A percentile compares a stretch with the other conserved stretches of the same genome.
phyloP scores from a whole-genome alignment of 2,329 filamentous ascomycete genomes.

The Ceratocystis alfenasii region DNA sequence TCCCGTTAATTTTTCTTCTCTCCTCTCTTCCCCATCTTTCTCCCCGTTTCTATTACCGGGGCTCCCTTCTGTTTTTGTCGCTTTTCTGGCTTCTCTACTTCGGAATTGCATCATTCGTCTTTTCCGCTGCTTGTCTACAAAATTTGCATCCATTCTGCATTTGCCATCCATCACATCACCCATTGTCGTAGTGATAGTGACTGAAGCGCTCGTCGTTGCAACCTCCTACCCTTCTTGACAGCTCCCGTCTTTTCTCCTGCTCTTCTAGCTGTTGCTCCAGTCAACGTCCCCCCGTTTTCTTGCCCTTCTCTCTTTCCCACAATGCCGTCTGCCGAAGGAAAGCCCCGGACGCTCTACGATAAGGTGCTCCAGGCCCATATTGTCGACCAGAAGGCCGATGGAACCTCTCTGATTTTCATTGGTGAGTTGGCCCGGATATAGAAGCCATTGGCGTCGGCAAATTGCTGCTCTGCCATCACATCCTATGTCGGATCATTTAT shows the following conservation, averaged over 20 bases:
- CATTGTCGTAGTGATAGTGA: background rate
- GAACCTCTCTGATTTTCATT: constrained; percentile 86
- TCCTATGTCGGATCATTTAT: background rate
- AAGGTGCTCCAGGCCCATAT: constrained; percentile 94
- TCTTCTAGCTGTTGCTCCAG: constrained; percentile 11
- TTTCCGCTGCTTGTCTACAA: no score
- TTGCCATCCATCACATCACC: background rate
- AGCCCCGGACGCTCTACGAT: constrained; percentile 83
- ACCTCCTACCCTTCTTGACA: no score
- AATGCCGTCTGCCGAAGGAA: constrained; percentile 64
- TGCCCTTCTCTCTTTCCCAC: constrained; percentile 30
- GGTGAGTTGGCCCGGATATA: constrained; percentile 42
- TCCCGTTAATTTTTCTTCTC: constrained; percentile 8
- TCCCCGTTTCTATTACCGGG: constrained; percentile 14
- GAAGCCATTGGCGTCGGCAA: background rate
- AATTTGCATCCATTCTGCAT: background rate
- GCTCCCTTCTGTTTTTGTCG: background rate
- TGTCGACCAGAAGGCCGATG: constrained; percentile 89
- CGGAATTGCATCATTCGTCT: background rate
- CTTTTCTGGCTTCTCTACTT: background rate
- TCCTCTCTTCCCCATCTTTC: constrained; percentile 8
- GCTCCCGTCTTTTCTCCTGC: no score
- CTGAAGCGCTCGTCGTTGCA: no score
- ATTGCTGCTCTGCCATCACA: no score
- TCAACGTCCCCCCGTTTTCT: background rate